Evolutionary conservation across 345 rosid genomes (phyloP).

Genomic region (Mercurialis annua): DNA sequence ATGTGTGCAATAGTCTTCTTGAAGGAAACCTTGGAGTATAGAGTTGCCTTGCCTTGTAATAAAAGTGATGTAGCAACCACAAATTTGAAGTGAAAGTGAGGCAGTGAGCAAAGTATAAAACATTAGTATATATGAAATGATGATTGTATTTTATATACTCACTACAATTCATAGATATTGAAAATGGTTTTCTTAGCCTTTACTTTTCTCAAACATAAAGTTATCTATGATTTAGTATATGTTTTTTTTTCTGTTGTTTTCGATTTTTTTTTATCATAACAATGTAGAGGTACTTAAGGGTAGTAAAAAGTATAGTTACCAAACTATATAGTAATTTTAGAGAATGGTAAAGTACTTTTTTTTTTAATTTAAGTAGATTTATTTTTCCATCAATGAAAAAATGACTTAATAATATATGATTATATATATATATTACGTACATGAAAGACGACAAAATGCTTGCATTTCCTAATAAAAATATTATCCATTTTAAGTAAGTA

Average conservation of each 20-base stretch:
- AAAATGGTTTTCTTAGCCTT: slow-evolving; percentile 31
- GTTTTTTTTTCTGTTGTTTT: neutral
- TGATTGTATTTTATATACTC: slow-evolving; percentile 3
- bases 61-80: slow-evolving; percentile 36
- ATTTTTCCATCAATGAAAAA: no score
- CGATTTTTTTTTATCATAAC: no score
- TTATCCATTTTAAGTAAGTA: no score
- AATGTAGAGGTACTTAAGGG: no score
- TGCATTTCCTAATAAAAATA: neutral
- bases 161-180: neutral
- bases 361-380: no score
- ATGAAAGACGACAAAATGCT: no score
- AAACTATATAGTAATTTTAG: no score
- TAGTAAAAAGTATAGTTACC: no score
- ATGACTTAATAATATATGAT: no score
- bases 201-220: slow-evolving; percentile 54
- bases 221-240: slow-evolving; percentile 12
- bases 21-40: neutral
- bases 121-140: neutral
- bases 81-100: slow-evolving; percentile 9
- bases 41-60: slow-evolving; percentile 44
- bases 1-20: no score
- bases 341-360: no score
- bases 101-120: slow-evolving; percentile 15
- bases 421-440: no score